These are phyloP conservation scores for grape (Vitis vinifera) DNA, from an alignment of 164 flowering plant species.

Conservation along the genomic window ASM3070453v1 NC_081817.1:9891501-9892000, in stretches of 20 bases:
- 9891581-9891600: background rate
- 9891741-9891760: background rate
- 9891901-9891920: too few species aligned
- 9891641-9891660: background rate
- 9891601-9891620: background rate
- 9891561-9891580: background rate
- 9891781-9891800: background rate
- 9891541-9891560: background rate
- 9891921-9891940: too few species aligned
- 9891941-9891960: too few species aligned
- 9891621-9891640: background rate
- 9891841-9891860: background rate
- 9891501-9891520: background rate
- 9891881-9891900: background rate
- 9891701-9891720: background rate
- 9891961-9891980: too few species aligned
- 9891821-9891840: background rate
- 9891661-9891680: constrained; percentile 1
- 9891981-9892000: too few species aligned
- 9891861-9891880: background rate
- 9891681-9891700: background rate
- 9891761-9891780: background rate
- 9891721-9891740: background rate
- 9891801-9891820: background rate
- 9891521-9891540: background rate